A percentile compares a stretch with the other conserved stretches of the same genome.
These are phyloP conservation scores for Aspergillus niger DNA, from an alignment of 2,329 filamentous ascomycete species.

Conservation along the genomic window DNA sequence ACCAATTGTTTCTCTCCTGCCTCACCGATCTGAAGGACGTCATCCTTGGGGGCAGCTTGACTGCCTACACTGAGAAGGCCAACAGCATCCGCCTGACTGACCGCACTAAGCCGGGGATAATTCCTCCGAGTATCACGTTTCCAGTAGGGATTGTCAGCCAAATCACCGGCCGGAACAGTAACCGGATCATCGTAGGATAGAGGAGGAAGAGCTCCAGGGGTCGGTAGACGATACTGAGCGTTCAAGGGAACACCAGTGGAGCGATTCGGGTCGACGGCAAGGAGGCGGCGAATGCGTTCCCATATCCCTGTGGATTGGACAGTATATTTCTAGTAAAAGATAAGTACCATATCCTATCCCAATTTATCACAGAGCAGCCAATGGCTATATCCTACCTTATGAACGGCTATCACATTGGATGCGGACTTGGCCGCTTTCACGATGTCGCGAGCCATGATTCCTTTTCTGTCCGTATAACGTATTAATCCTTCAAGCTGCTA, in stretches of 20 bases:
- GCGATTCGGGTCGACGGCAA: constrained; percentile 82
- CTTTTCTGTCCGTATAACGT: constrained; percentile 24
- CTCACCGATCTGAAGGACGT: constrained; percentile 71
- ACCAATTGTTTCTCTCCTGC: constrained; percentile 74
- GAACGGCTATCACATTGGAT: constrained; percentile 39
- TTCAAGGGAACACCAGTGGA: constrained; percentile 92
- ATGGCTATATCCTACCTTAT: constrained; percentile 33
- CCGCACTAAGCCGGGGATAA: constrained; percentile 77
- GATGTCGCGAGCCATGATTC: constrained; percentile 39
- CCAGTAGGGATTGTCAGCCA: constrained; percentile 94
- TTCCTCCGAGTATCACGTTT: constrained; percentile 83
- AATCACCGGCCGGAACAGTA: constrained; percentile 78
- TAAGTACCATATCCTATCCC: neutral
- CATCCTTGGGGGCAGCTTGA: constrained; percentile 75
- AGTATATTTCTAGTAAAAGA: constrained; percentile 78
- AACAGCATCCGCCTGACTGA: constrained; percentile 83
- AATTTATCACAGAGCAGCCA: neutral
- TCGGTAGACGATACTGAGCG: constrained; percentile 84
- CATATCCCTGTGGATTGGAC: constrained; percentile 87
- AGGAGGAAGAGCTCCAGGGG: constrained; percentile 73
- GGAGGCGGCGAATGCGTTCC: constrained; percentile 74
- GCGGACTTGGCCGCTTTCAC: constrained; percentile 44
- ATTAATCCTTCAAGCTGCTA: constrained; percentile 4
- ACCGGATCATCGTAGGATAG: constrained; percentile 77
- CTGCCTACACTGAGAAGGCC: constrained; percentile 83